Evolutionary conservation across 176 grass and related monocot genomes (phyloP), one percentile per base, ranked within the genome.

Genomic region (Lolium perenne): DNA sequence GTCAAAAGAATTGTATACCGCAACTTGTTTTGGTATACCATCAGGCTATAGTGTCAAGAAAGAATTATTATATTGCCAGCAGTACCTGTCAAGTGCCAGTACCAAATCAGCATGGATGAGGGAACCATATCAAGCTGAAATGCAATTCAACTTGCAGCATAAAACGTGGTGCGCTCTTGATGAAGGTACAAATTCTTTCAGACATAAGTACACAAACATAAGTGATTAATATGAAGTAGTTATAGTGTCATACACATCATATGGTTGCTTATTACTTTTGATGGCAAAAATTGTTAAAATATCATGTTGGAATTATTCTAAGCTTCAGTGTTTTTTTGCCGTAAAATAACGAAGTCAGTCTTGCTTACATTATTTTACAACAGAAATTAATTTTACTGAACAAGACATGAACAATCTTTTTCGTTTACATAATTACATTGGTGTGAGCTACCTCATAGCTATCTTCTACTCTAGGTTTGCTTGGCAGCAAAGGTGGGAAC

Each of bases 121-220:
- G 56, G 89, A 87, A 83, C 89, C 89, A 90, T 83, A 90, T 86
- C 79, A 14, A 55, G 47, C 60, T 66, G 84, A 83, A 90, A 73
- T 90, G 84, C 54, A 78, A 38, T 54, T 46, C 89, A 67, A 73
- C 89, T 90, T 73, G 74, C 79, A 90, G 64, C 55, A 78, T 26
- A 64, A 82, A 82, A 38, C 71, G 54, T 73, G 64, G 46, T 83
- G 75, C 35, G 57, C 63, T 78, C 45, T 78, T 86, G 69, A 78
- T 78, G 54, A 65, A 64, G 79, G 54, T 83, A 71, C 79, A 64
- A 50, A 69, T 53, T 78, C 62, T 20, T 51, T 51, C 71, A 63
- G 50, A 58, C 21, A 68, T 32, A 53, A 80, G 65, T 74, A 56
- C 65, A 35, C 43, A 57, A 76, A 43, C 57, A 32, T 32, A 45